Evolutionary conservation across 805 yeast genomes (phyloP).

Genomic region (Komagataella populi): DNA sequence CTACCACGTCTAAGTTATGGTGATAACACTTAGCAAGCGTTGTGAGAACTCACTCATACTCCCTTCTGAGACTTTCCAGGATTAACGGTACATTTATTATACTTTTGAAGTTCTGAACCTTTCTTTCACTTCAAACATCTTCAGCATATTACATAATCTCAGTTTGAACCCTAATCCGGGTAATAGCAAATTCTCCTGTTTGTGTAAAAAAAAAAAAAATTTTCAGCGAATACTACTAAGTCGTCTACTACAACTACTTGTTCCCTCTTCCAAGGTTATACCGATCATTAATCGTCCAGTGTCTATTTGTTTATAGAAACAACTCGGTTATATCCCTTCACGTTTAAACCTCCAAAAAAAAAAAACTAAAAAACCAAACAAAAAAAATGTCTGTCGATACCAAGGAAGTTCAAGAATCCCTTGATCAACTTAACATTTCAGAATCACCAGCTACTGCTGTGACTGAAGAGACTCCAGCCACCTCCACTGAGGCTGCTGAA

Average conservation of each 20-base stretch:
- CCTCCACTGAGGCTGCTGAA: conserved; percentile 19
- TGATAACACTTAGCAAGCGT: too few relatives aligned
- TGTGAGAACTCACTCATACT: too few relatives aligned
- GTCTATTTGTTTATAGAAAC: background rate
- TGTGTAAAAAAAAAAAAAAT: background rate
- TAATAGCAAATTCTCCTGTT: background rate
- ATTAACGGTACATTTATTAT: too few relatives aligned
- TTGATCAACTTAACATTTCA: conserved; percentile 12
- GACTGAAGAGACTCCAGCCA: conserved; percentile 14
- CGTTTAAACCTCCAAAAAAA: conserved; percentile 3
- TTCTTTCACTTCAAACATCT: background rate
- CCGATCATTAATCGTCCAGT: conserved; percentile 3
- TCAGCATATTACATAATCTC: background rate
- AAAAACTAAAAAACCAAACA: conserved; percentile 5
- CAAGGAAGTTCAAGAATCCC: conserved; percentile 12
- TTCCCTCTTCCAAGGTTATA: conserved; percentile 2
- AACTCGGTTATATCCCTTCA: background rate
- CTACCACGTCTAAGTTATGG: too few relatives aligned
- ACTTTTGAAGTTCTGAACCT: too few relatives aligned
- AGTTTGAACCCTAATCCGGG: background rate
- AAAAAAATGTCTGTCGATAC: conserved; percentile 18
- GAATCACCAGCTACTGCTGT: conserved; percentile 10
- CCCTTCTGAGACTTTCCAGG: background rate
- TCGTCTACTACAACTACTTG: background rate
- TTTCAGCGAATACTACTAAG: background rate